Base-by-base conservation (phyloP, 148 eudicot genomes). In the Arbutus unedo region DNA sequence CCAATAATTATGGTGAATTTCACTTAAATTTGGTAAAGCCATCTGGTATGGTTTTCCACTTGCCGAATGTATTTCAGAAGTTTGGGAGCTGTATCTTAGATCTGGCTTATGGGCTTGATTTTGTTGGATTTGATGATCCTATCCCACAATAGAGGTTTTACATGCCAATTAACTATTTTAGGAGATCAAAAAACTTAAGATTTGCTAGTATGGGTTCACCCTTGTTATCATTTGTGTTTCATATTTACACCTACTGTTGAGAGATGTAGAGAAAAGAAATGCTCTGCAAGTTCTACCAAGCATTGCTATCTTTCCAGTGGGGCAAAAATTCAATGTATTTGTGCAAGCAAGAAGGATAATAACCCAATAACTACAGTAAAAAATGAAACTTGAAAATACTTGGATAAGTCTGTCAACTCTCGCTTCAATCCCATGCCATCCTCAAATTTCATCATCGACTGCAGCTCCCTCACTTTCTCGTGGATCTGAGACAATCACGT, bases 381-480 rank as follows among this genome's bases (percentile, higher is more conserved):
- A 83, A 47, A 66, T 49, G 44, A 38, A 77, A 68, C 59, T 49
- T 67, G n/a, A n/a, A 78, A 72, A 45, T 91, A 91, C 97, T 78
- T 87, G 85, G 91, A 88, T 66, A 59, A 70, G 74, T 92, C 84
- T 70, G 79, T 55, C 53, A 59, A 64, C 57, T 89, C 92, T 76
- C 59, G 86, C 72, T 87, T 89, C 75, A 84, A 78, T 67, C 81
- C 85, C 87, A 86, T 89, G 84, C 53, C 85, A 49, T 87, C 91
- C 73, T 76, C 91, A 54, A 73, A 48, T 80, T 83, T 86, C 85
- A 88, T 31, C 88, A 88, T 80, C 66, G 82, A 87, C 87, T 85
- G 86, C 85, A 95, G 84, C 87, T 95, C 95, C 88, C 82, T 90
- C 78, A 95, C 94, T 90, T 93, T 91, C 68, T 83, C 86, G 44